A percentile compares a stretch with the other conserved stretches of the same genome.
Evolutionary conservation across 306 rosid species (phyloP).

Genomic region (Lathyrus sativus): DNA sequence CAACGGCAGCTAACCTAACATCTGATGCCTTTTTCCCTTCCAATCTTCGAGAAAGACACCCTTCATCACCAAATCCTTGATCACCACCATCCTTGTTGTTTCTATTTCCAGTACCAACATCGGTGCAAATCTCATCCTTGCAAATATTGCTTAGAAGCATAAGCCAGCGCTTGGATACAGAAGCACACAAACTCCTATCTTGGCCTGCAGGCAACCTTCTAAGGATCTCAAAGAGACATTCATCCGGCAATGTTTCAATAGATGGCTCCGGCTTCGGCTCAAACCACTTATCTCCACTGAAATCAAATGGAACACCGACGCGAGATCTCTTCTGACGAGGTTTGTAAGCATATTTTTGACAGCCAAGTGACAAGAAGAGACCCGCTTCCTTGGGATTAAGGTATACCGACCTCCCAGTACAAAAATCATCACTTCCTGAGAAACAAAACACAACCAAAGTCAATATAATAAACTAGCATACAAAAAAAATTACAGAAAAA

Average conservation of each 20-base stretch:
- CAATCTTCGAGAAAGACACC: conserved; percentile 83
- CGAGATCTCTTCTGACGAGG: conserved; percentile 83
- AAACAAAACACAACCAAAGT: conserved; percentile 39
- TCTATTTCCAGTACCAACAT: conserved; percentile 28
- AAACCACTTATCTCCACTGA: conserved; percentile 49
- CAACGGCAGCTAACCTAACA: conserved; percentile 88
- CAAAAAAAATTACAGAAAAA: background rate
- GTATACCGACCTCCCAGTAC: conserved; percentile 71
- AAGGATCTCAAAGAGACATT: conserved; percentile 91
- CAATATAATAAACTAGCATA: background rate
- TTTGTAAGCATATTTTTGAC: conserved; percentile 56
- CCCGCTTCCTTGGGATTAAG: conserved; percentile 75
- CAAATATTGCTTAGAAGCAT: conserved; percentile 69
- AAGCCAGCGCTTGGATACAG: conserved; percentile 95
- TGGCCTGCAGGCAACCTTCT: conserved; percentile 79
- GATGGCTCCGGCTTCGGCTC: conserved; percentile 65
- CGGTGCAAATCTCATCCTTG: conserved; percentile 55
- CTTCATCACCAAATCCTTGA: conserved; percentile 59
- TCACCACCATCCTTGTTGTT: conserved; percentile 47
- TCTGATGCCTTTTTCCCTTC: conserved; percentile 88
- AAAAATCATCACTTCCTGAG: conserved; percentile 81
- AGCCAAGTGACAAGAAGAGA: conserved; percentile 78
- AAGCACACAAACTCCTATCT: conserved; percentile 73
- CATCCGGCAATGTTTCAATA: conserved; percentile 81
- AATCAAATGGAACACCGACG: conserved; percentile 54